These are phyloP conservation scores for Apiotrichum akiyoshidainum DNA, from an alignment of 1,284 basidiomycete genomes.

Conservation along the genomic window DNA sequence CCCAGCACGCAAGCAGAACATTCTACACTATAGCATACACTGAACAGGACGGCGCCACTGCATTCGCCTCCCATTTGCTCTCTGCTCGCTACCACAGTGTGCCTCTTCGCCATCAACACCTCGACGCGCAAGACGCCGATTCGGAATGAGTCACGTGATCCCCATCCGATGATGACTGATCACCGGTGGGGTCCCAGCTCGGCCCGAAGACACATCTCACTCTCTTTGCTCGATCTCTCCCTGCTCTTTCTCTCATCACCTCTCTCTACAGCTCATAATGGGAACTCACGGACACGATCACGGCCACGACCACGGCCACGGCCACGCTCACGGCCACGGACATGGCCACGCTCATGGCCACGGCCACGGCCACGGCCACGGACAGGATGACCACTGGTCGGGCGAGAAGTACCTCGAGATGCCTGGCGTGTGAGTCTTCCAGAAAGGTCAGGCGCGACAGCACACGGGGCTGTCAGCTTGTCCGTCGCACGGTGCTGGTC, in stretches of 20 bases:
- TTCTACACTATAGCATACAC: too few species aligned
- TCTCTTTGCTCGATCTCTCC: background rate
- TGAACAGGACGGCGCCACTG: too few species aligned
- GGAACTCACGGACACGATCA: slow-evolving; percentile 14
- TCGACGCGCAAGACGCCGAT: too few species aligned
- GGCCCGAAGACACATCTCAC: too few species aligned
- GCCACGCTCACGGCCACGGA: slow-evolving; percentile 9
- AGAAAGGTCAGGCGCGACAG: too few species aligned
- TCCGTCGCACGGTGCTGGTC: background rate
- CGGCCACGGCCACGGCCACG: slow-evolving; percentile 21
- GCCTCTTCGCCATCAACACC: too few species aligned
- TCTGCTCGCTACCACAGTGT: too few species aligned
- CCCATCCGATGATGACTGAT: too few species aligned
- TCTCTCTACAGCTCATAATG: background rate
- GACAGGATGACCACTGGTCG: slow-evolving; percentile 29
- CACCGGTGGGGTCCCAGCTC: background rate
- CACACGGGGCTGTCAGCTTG: background rate
- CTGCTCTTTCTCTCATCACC: background rate
- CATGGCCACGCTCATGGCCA: slow-evolving; percentile 22
- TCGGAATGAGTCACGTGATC: too few species aligned
- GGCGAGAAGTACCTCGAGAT: slow-evolving; percentile 33
- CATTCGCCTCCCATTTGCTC: too few species aligned
- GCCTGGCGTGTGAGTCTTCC: slow-evolving; percentile 30
- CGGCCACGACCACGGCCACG: slow-evolving; percentile 14
- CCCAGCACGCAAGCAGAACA: too few species aligned